Evolutionary conservation across 345 rosid species (phyloP).

Genomic region (Nephelium lappaceum): DNA sequence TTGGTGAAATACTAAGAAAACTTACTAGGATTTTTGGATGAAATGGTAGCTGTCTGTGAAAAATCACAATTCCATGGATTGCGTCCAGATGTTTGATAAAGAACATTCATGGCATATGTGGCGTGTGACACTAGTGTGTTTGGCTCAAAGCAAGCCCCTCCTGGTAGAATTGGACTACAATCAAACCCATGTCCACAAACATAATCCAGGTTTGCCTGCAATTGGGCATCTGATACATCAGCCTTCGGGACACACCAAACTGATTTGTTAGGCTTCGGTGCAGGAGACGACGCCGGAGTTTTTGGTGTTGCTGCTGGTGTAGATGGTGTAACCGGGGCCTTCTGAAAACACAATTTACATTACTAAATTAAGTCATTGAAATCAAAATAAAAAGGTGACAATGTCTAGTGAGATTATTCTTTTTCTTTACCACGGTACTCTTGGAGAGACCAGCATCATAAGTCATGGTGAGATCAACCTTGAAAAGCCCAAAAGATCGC

Average conservation of each 20-base stretch:
- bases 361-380: background rate
- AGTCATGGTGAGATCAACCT: conserved; percentile 69
- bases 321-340: background rate
- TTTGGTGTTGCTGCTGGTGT: conserved; percentile 30
- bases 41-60: conserved; percentile 53
- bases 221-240: conserved; percentile 49
- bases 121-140: conserved; percentile 76
- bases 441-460: conserved; percentile 77
- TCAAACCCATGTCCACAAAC: conserved; percentile 80
- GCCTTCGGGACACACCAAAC: conserved; percentile 74
- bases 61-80: conserved; percentile 69
- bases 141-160: conserved; percentile 85
- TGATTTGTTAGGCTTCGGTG: conserved; percentile 38
- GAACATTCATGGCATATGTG: conserved; percentile 87
- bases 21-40: conserved; percentile 84
- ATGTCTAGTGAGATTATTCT: too few relatives aligned
- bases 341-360: conserved; percentile 21
- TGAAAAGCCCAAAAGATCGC: conserved; percentile 75
- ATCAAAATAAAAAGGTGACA: background rate
- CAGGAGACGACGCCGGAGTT: conserved; percentile 33
- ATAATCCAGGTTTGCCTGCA: conserved; percentile 79
- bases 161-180: conserved; percentile 72
- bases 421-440: conserved; percentile 38
- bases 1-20: background rate
- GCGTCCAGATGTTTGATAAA: conserved; percentile 54